Evolutionary conservation across 306 rosid species (phyloP).

Genomic region (Vigna nakashimae): DNA sequence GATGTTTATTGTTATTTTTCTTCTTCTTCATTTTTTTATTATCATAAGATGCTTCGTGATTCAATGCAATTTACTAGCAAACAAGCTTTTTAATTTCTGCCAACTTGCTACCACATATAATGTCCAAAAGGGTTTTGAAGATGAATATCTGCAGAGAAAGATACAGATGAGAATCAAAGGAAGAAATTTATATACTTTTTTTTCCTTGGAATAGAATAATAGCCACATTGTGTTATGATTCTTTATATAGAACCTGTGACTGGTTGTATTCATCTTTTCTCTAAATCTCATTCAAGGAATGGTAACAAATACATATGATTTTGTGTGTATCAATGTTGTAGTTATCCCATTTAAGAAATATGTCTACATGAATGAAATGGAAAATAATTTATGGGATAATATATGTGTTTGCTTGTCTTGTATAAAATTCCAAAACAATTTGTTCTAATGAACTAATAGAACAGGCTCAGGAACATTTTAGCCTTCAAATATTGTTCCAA

Average conservation of each 20-base stretch:
- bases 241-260: background rate
- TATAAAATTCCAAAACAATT: background rate
- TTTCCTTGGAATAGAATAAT: background rate
- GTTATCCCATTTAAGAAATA: too few species aligned
- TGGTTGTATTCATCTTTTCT: background rate
- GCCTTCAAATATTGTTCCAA: too few species aligned
- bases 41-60: background rate
- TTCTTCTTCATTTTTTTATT: background rate
- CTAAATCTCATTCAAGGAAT: background rate
- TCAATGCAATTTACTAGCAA: background rate
- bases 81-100: background rate
- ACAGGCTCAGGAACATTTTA: too few species aligned
- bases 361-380: background rate
- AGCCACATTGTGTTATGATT: background rate
- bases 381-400: background rate
- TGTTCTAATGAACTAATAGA: too few species aligned
- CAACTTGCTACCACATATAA: background rate
- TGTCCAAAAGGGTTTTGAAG: background rate
- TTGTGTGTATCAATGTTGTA: background rate
- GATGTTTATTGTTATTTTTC: background rate
- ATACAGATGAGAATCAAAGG: background rate
- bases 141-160: background rate
- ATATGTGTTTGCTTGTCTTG: background rate
- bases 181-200: background rate
- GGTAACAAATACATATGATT: background rate